Evolutionary conservation across 176 grass and related monocot species (phyloP).

Genomic region (Phoenix dactylifera): DNA sequence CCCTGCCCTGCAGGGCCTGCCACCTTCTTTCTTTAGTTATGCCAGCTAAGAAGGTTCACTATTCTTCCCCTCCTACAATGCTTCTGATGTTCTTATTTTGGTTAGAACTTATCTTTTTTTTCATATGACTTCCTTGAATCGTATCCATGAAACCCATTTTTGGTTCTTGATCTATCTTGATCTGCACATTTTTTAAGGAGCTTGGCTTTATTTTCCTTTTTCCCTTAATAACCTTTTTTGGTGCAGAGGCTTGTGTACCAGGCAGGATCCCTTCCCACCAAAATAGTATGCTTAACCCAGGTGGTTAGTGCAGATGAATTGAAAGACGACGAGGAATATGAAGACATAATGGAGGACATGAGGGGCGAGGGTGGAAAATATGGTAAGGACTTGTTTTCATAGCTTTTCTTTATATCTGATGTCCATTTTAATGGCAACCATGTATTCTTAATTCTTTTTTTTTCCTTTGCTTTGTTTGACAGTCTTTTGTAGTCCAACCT

Average conservation of each 20-base stretch:
- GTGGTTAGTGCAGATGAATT: constrained; percentile 70
- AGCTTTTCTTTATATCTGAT: constrained; percentile 40
- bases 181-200: no score
- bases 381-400: constrained; percentile 39
- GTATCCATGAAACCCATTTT: no score
- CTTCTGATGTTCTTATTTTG: no score
- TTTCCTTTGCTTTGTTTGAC: constrained; percentile 49
- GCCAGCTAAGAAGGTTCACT: no score
- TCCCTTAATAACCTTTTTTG: constrained; percentile 1
- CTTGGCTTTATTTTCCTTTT: constrained; percentile 4
- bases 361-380: constrained; percentile 86
- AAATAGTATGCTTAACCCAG: constrained; percentile 78
- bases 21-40: no score
- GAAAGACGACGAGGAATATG: constrained; percentile 86
- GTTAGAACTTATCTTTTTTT: no score
- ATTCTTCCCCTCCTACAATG: no score
- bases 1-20: no score
- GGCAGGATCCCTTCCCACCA: constrained; percentile 68
- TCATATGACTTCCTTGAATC: no score
- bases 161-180: no score
- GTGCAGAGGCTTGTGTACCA: constrained; percentile 70
- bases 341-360: constrained; percentile 95
- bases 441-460: constrained; percentile 20
- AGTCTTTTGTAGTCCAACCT: constrained; percentile 61
- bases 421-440: no score